Evolutionary conservation across 129 eudicot genomes (phyloP), one percentile per base, ranked within the genome.

Genomic region (Rutidosis leptorrhynchoides): DNA sequence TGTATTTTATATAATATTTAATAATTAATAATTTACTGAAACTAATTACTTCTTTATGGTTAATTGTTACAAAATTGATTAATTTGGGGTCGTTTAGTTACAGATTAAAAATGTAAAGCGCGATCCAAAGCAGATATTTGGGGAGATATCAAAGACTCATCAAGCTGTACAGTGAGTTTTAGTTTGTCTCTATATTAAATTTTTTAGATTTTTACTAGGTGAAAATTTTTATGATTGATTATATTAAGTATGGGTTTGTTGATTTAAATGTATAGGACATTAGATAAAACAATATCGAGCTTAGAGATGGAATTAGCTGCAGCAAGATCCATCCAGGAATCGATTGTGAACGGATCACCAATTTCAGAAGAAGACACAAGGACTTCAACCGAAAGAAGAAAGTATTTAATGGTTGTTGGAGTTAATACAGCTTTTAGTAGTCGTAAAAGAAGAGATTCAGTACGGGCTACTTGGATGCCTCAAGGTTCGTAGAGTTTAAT

Each of bases 401-500:
- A 81, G 60, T 84, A 81, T 69, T 67, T 90, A 52, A 84, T 87
- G 95, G 97, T 90, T 43, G 75, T 90, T 27, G 97, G 97, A 64
- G 77, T 90, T 20, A 87, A 90, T 73, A 87, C 97, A 6, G 97
- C 97, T 62, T 90, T 90, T 75, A 90, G 97, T 68, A 90, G 97
- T 69, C 77, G 97, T 6, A 90, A 87, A 79, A 84, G 97, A 81
- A 82, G 97, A 79, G 97, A 90, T 78, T 87, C 97, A 15, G 86
- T 90, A 55, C 95, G 97, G 27, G 81, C 90, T 33, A 90, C 97
- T 11, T 90, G 97, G 97, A 86, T 90, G 97, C 95, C 95, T 15
- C 97, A 90, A 90, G 97, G 97, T 86, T 69, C 51, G 43, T 65
- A 59, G 51, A 54, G 24, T 30, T 54, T 6, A 26, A 43, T 25